Evolutionary conservation across 2,329 filamentous ascomycete species (phyloP).

Genomic region (Botryotinia globosa): DNA sequence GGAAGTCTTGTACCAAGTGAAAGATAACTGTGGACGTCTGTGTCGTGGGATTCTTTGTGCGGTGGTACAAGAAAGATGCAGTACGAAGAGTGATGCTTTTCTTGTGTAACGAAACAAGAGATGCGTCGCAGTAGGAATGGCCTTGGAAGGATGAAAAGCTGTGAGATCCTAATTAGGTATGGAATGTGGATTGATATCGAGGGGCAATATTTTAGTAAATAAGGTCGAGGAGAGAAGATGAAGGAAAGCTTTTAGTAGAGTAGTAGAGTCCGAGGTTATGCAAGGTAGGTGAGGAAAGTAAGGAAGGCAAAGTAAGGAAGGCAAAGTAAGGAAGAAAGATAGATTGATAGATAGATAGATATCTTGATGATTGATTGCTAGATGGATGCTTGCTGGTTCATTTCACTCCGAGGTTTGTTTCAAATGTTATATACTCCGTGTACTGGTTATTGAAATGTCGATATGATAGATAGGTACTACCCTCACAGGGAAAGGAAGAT

Average conservation of each 20-base stretch:
- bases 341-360: too few species aligned
- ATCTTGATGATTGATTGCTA: background rate
- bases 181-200: slow-evolving; percentile 5
- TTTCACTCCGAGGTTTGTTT: background rate
- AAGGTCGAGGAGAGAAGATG: background rate
- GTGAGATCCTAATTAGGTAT: background rate
- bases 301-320: background rate
- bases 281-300: too few species aligned
- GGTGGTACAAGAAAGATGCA: background rate
- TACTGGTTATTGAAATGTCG: background rate
- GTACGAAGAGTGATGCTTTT: slow-evolving; percentile 10
- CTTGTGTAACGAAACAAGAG: background rate
- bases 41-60: background rate
- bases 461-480: background rate
- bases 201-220: slow-evolving; percentile 10
- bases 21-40: slow-evolving; percentile 10
- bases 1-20: slow-evolving; percentile 11
- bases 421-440: background rate
- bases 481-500: background rate
- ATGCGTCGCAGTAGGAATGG: background rate
- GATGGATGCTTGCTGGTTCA: background rate
- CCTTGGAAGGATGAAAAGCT: background rate
- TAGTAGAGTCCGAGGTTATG: background rate
- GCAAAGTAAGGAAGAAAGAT: background rate
- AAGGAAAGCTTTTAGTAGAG: background rate